Percentiles rank a stretch among this genome's conserved stretches.
These are phyloP conservation scores for Mortierella hygrophila DNA, from an alignment of 192 early-diverging fungal species.

Conservation along the genomic window DNA sequence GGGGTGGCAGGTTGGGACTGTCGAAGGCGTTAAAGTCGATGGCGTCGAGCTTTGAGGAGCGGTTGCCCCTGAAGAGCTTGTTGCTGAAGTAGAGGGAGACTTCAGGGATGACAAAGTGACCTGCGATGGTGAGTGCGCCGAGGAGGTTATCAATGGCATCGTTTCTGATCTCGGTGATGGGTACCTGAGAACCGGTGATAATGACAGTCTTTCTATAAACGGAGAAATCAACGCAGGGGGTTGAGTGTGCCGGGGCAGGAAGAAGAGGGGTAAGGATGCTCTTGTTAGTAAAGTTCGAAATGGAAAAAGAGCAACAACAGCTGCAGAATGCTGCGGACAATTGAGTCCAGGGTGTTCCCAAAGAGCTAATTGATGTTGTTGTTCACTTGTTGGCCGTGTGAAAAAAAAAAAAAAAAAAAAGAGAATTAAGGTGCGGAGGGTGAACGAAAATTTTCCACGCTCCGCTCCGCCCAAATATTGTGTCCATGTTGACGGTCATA, in stretches of 20 bases:
- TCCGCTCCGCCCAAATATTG: not conserved
- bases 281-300: not conserved
- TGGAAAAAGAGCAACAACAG: too few species aligned
- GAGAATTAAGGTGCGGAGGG: not conserved
- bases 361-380: not conserved
- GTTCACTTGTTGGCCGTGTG: slow-evolving; percentile 3
- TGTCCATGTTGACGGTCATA: not conserved
- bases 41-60: slow-evolving; percentile 82
- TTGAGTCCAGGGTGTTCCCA: not conserved
- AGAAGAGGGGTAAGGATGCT: not conserved
- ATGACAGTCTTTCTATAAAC: slow-evolving; percentile 90
- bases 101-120: slow-evolving; percentile 98
- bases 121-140: slow-evolving; percentile 96
- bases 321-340: not conserved
- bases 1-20: slow-evolving; percentile 88
- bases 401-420: slow-evolving; percentile 27
- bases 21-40: slow-evolving; percentile 89
- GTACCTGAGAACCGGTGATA: slow-evolving; percentile 97
- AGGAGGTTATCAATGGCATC: slow-evolving; percentile 98
- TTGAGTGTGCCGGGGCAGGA: not conserved
- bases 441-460: slow-evolving; percentile 3
- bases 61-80: slow-evolving; percentile 93
- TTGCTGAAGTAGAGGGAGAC: slow-evolving; percentile 95
- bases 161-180: slow-evolving; percentile 96
- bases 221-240: not conserved